Conservation (phyloP, 2,329 filamentous ascomycete genomes). For the Fonsecaea monophora region DNA sequence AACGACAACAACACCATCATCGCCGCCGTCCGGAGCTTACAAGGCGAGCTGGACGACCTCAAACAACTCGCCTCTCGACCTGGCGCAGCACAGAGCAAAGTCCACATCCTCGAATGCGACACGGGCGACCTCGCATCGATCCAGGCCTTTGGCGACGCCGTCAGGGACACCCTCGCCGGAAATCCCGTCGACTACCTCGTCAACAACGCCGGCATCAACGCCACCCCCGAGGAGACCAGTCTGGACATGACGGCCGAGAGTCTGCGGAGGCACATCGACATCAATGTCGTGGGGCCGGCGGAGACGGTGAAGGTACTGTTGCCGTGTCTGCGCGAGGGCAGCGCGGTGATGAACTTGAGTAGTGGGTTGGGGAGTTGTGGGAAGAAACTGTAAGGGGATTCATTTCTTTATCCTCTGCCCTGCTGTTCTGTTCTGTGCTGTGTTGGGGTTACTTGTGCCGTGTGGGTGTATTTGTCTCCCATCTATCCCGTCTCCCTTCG, state of each 20-base stretch:
- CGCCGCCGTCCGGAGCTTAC: slow-evolving; percentile 24
- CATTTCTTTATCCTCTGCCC: background rate
- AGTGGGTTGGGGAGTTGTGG: slow-evolving; percentile 32
- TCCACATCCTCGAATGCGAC: slow-evolving; percentile 37
- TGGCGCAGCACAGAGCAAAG: background rate
- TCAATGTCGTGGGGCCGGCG: slow-evolving; percentile 44
- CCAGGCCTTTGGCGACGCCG: slow-evolving; percentile 8
- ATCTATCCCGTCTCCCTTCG: no score
- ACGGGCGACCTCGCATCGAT: slow-evolving; percentile 26
- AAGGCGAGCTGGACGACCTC: slow-evolving; percentile 24
- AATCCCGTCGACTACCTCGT: slow-evolving; percentile 27
- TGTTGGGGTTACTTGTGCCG: no score
- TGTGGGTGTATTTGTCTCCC: no score
- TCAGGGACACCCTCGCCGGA: slow-evolving; percentile 12
- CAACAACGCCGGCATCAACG: slow-evolving; percentile 37
- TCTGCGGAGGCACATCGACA: slow-evolving; percentile 33
- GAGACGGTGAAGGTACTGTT: slow-evolving; percentile 42
- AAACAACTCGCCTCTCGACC: slow-evolving; percentile 4
- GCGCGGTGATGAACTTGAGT: slow-evolving; percentile 31
- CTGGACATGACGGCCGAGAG: slow-evolving; percentile 25
- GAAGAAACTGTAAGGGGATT: slow-evolving; percentile 15
- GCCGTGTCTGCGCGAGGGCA: slow-evolving; percentile 38
- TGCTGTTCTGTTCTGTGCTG: no score
- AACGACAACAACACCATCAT: slow-evolving; percentile 34
- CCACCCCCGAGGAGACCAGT: slow-evolving; percentile 20